Conservation (phyloP, 2,329 filamentous ascomycete species). For the Lasiodiplodia theobromae region DNA sequence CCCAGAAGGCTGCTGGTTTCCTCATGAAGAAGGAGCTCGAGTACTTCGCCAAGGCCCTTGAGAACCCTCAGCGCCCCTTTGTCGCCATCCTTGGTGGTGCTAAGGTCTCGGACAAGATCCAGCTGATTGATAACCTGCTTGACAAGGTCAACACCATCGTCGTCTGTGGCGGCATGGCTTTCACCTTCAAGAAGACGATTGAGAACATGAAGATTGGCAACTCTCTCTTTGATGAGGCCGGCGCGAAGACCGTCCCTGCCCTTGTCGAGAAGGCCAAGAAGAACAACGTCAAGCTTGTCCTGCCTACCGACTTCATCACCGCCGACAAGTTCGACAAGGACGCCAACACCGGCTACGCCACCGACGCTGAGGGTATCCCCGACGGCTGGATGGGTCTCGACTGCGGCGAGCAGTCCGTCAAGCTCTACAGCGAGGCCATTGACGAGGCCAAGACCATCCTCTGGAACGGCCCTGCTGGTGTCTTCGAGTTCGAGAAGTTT, state of each 20-base stretch:
- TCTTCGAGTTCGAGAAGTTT: slow-evolving; percentile 97
- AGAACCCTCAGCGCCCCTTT: slow-evolving; percentile 93
- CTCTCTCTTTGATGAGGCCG: slow-evolving; percentile 91
- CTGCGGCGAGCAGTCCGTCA: slow-evolving; percentile 85
- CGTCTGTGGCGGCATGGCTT: slow-evolving; percentile 97
- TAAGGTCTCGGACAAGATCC: slow-evolving; percentile 99
- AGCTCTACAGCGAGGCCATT: slow-evolving; percentile 89
- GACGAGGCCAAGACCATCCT: slow-evolving; percentile 92
- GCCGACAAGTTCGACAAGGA: slow-evolving; percentile 93
- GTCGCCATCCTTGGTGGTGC: slow-evolving; percentile 97
- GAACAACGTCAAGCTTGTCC: slow-evolving; percentile 92
- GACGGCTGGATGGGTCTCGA: slow-evolving; percentile 99
- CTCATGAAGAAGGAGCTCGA: slow-evolving; percentile 99
- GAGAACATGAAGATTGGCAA: slow-evolving; percentile 87
- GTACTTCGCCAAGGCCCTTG: slow-evolving; percentile 97
- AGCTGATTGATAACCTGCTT: slow-evolving; percentile 98
- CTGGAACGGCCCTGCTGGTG: slow-evolving; percentile 97
- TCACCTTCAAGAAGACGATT: slow-evolving; percentile 99
- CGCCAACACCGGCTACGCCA: slow-evolving; percentile 80
- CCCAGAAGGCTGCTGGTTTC: slow-evolving; percentile 97
- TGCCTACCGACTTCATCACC: slow-evolving; percentile 94
- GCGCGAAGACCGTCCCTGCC: slow-evolving; percentile 86
- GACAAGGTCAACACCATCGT: slow-evolving; percentile 97
- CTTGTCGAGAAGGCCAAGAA: slow-evolving; percentile 95
- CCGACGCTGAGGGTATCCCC: slow-evolving; percentile 87